Evolutionary conservation across 768 basidiomycete genomes (phyloP), one percentile per base, ranked within the genome.

Genomic region (Russula compacta): DNA sequence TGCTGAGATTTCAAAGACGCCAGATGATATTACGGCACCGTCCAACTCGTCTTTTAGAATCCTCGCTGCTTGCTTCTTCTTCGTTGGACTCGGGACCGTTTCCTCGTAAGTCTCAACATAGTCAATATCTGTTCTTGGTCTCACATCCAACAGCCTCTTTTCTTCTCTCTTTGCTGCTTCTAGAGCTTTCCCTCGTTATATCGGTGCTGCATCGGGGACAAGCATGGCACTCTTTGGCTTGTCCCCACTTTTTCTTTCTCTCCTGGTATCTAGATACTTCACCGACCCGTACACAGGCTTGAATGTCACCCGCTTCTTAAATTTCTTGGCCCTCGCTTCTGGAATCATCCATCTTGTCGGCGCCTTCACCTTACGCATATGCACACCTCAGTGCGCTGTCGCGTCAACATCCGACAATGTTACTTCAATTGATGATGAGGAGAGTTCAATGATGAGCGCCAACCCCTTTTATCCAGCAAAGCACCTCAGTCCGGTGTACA

Each of bases 161-260:
- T 86, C 87, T 0, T 79, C 82, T 7, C 71, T 92, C 14, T 91
- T 92, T 70, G 79, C 87, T 10, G 88, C 89, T 0, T 85, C 87
- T 3, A 84, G 82, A 72, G 77, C 75, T 46, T 91, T 91, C 63
- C 84, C 87, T 7, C 69, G 74, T 5, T 81, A 85, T 64, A 80
- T 81, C 48, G 87, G 87, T 19, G 71, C 84, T 29, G 82, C 87
- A 11, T 78, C 86, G 1, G 90, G 87, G 4, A 72, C 76, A 10
- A 85, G 79, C 68, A 83, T 84, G 77, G 82, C 87, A 2, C 73
- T 90, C 24, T 91, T 90, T 67, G 88, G 90, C n/a, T 78, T 91
- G 38, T 92, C 90, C 0, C 90, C 90, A 0, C 74, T 91, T 21
- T 81, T 88, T 65, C 78, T 91, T 7, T 85, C 89, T 21, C 60